Evolutionary conservation across 768 basidiomycete genomes (phyloP).

Genomic region (Strobilomyces confusus): DNA sequence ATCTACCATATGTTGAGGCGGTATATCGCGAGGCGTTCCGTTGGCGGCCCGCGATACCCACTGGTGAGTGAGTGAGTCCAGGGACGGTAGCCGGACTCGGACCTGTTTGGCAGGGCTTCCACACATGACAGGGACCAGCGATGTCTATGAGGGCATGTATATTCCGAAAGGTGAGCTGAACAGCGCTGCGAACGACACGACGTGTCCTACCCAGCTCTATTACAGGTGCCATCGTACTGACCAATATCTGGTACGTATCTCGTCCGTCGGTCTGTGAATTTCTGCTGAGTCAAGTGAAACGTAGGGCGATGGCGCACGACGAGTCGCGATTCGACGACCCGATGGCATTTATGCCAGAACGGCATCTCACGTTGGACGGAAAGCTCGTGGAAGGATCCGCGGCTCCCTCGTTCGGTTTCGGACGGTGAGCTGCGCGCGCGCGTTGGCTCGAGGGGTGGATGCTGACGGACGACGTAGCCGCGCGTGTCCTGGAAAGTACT

Average conservation of each 20-base stretch:
- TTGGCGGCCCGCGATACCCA: conserved; percentile 29
- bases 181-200: background rate
- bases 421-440: conserved; percentile 18
- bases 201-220: background rate
- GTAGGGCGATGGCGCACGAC: conserved; percentile 49
- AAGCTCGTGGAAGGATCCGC: conserved; percentile 4
- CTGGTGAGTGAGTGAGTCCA: conserved; percentile 18
- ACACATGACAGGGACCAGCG: conserved; percentile 20
- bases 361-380: conserved; percentile 39
- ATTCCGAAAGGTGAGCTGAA: conserved; percentile 25
- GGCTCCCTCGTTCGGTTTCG: conserved; percentile 19
- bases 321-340: conserved; percentile 49
- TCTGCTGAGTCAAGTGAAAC: background rate
- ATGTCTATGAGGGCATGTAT: conserved; percentile 29
- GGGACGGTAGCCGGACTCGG: background rate
- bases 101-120: conserved; percentile 16
- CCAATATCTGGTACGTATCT: conserved; percentile 23
- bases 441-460: background rate
- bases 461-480: conserved; percentile 16
- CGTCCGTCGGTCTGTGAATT: background rate
- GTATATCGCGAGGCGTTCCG: conserved; percentile 30
- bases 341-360: conserved; percentile 50
- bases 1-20: conserved; percentile 32
- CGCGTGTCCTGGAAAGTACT: conserved; percentile 32
- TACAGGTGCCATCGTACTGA: conserved; percentile 20